A percentile compares a stretch with the other conserved stretches of the same genome.
phyloP scores from a whole-genome alignment of 331 rosid species.

The Malus hybrid region DNA sequence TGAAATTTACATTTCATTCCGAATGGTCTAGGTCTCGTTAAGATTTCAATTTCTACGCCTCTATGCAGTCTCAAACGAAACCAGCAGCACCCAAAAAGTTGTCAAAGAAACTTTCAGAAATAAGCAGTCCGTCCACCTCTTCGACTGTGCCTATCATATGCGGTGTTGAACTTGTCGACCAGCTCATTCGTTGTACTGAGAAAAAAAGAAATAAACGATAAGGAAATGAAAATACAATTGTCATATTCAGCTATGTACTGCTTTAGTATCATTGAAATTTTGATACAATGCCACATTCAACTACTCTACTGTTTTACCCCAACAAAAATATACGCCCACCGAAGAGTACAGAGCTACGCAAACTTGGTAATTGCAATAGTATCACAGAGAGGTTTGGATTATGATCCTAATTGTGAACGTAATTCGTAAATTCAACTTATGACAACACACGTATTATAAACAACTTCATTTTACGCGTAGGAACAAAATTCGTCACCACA shows the following conservation, averaged over 20 bases:
- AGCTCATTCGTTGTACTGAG: conserved; percentile 79
- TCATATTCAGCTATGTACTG: too few relatives aligned
- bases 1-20: background rate
- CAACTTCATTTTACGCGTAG: background rate
- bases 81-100: background rate
- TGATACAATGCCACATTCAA: background rate
- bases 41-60: conserved; percentile 2
- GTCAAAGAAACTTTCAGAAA: conserved; percentile 39
- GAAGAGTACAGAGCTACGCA: background rate
- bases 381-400: background rate
- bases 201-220: background rate
- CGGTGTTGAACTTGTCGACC: conserved; percentile 86
- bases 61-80: background rate
- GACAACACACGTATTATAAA: background rate
- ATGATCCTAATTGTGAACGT: background rate
- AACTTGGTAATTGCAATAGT: background rate
- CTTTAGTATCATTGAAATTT: too few relatives aligned
- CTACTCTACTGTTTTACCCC: background rate
- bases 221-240: too few relatives aligned
- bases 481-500: too few relatives aligned
- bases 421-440: background rate
- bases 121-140: conserved; percentile 77
- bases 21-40: background rate
- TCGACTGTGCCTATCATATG: too few relatives aligned
- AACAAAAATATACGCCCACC: too few relatives aligned